These are phyloP conservation scores for Cercospora sojina DNA, from an alignment of 2,329 filamentous ascomycete genomes.

Conservation along the genomic window DNA sequence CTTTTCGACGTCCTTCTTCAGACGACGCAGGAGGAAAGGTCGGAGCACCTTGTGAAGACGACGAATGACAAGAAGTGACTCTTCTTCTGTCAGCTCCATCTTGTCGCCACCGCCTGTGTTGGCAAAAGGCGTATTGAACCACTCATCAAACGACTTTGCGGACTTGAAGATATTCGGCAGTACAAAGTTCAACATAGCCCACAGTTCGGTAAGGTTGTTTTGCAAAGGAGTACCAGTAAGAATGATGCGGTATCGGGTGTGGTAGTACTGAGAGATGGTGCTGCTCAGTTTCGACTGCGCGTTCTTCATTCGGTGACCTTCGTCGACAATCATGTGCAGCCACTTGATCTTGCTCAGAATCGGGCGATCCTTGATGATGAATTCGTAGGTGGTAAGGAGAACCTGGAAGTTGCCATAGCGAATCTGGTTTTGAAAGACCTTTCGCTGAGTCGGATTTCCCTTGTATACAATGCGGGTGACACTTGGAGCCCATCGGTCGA, in stretches of 20 bases:
- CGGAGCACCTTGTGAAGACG: conserved; percentile 96
- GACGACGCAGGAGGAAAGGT: conserved; percentile 93
- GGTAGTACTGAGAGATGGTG: conserved; percentile 93
- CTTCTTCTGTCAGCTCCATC: conserved; percentile 99
- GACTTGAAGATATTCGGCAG: conserved; percentile 99
- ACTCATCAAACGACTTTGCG: conserved; percentile 97
- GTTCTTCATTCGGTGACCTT: conserved; percentile 99
- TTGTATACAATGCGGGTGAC: conserved; percentile 92
- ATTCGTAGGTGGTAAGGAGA: conserved; percentile 94
- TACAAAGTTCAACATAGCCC: conserved; percentile 98
- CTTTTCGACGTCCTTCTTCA: conserved; percentile 99
- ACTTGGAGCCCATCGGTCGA: conserved; percentile 96
- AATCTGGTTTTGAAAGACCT: conserved; percentile 89
- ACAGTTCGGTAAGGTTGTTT: conserved; percentile 93
- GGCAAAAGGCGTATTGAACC: conserved; percentile 99
- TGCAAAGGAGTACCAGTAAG: conserved; percentile 95
- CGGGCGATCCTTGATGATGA: conserved; percentile 98
- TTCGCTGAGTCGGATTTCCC: conserved; percentile 82
- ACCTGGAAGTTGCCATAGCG: conserved; percentile 96
- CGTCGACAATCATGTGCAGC: conserved; percentile 99
- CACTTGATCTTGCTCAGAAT: conserved; percentile 98
- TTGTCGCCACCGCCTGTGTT: conserved; percentile 98
- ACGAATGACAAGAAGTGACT: conserved; percentile 95
- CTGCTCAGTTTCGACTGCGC: conserved; percentile 91
- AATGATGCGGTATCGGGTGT: conserved; percentile 91